phyloP scores from a whole-genome alignment of 1,284 basidiomycete genomes.

The Cryptococcus depauperatus region DNA sequence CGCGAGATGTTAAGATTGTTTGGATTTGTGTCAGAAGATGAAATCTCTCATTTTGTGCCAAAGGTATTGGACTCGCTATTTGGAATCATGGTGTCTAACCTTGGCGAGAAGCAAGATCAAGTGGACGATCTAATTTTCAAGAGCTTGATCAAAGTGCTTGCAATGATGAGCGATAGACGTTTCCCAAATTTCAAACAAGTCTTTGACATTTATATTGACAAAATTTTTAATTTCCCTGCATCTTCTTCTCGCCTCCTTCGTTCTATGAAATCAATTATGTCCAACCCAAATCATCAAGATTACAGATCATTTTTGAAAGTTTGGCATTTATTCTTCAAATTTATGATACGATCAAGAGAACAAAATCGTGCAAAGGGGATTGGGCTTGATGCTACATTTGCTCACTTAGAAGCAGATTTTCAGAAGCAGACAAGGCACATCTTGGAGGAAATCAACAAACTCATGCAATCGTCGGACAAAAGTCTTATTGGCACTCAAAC shows the following conservation, averaged over 20 bases:
- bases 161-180: constrained; percentile 86
- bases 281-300: constrained; percentile 63
- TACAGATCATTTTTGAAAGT: constrained; percentile 88
- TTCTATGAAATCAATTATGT: constrained; percentile 76
- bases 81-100: constrained; percentile 68
- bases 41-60: constrained; percentile 89
- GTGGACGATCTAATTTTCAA: constrained; percentile 84
- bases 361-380: constrained; percentile 73
- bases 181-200: constrained; percentile 93
- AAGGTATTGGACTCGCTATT: constrained; percentile 92
- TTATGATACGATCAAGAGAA: constrained; percentile 79
- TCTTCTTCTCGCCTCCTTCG: constrained; percentile 74
- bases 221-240: constrained; percentile 71
- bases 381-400: constrained; percentile 70
- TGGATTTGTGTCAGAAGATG: constrained; percentile 82
- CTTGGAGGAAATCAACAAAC: constrained; percentile 69
- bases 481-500: constrained; percentile 90
- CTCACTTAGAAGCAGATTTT: constrained; percentile 77
- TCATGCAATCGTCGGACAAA: constrained; percentile 77
- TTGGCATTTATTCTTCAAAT: constrained; percentile 90
- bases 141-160: constrained; percentile 78
- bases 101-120: constrained; percentile 59
- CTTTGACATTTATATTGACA: constrained; percentile 83
- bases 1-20: constrained; percentile 72
- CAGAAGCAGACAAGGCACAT: constrained; percentile 70